Conservation (phyloP, 2,329 filamentous ascomycete species). For the Fusarium caatingaense region DNA sequence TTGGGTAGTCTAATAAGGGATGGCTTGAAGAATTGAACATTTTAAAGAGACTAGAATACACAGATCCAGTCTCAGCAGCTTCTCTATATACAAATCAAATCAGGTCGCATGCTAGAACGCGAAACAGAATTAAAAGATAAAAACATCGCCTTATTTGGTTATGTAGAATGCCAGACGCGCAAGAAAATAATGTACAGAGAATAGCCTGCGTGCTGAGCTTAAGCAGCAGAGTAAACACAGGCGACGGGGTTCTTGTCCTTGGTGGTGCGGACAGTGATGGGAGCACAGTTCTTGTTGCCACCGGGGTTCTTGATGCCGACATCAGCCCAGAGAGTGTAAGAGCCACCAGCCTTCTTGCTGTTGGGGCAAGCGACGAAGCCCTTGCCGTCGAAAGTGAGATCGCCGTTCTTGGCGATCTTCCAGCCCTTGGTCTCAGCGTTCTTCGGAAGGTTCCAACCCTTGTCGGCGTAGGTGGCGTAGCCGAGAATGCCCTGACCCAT, state of each 20-base stretch:
- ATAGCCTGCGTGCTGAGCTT: neutral
- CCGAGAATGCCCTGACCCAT: slow-evolving; percentile 67
- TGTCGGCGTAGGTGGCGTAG: slow-evolving; percentile 59
- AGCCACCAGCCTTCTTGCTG: slow-evolving; percentile 49
- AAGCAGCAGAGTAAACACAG: neutral
- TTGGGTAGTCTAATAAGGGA: neutral
- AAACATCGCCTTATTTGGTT: neutral
- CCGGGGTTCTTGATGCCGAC: slow-evolving; percentile 50
- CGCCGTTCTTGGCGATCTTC: slow-evolving; percentile 54
- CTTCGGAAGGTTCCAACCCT: slow-evolving; percentile 40
- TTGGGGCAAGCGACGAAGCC: slow-evolving; percentile 65
- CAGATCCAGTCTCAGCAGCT: neutral
- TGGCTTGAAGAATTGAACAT: neutral
- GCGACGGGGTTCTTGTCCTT: slow-evolving; percentile 46
- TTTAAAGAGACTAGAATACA: neutral
- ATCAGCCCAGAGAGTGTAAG: slow-evolving; percentile 56
- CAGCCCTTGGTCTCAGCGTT: slow-evolving; percentile 62
- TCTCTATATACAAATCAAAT: neutral
- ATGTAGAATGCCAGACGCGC: neutral
- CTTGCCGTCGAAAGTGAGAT: slow-evolving; percentile 60
- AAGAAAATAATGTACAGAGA: neutral
- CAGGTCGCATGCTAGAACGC: neutral
- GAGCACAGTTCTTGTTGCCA: slow-evolving; percentile 53
- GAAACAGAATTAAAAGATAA: neutral
- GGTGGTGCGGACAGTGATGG: slow-evolving; percentile 49